Percentiles rank a stretch among this genome's conserved stretches.
Conservation (phyloP, 768 basidiomycete genomes). For the Crepidotus variabilis region DNA sequence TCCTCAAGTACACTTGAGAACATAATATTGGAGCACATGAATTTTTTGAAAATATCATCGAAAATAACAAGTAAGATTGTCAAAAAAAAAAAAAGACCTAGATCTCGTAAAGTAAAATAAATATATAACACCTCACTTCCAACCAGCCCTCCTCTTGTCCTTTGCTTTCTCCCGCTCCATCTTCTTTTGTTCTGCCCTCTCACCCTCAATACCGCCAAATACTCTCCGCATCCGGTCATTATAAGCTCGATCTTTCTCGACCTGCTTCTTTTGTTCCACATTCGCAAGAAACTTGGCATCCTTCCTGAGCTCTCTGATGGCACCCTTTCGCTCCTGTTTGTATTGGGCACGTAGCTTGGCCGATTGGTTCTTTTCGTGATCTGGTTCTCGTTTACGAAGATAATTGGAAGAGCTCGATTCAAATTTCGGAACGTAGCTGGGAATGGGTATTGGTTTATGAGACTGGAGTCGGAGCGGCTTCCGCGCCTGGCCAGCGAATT, state of each 20-base stretch:
- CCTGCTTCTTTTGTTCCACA: constrained; percentile 80
- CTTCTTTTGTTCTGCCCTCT: constrained; percentile 93
- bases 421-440: constrained; percentile 92
- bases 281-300: constrained; percentile 90
- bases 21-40: too few relatives aligned
- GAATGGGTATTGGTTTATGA: constrained; percentile 95
- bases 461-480: constrained; percentile 81
- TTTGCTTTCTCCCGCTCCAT: constrained; percentile 80
- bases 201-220: constrained; percentile 72
- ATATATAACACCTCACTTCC: constrained; percentile 44
- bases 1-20: too few relatives aligned
- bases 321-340: constrained; percentile 96
- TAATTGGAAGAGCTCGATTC: constrained; percentile 73
- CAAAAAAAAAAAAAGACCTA: too few relatives aligned
- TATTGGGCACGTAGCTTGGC: constrained; percentile 83
- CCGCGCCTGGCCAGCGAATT: constrained; percentile 69
- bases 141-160: constrained; percentile 74
- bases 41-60: too few relatives aligned
- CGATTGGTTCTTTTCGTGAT: constrained; percentile 84
- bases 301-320: constrained; percentile 93
- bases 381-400: constrained; percentile 81
- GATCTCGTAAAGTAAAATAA: too few relatives aligned
- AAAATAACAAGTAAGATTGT: too few relatives aligned
- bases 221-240: constrained; percentile 81
- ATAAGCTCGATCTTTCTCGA: constrained; percentile 81